Percentiles rank a stretch among this genome's conserved stretches.
phyloP scores from a whole-genome alignment of 2,329 filamentous ascomycete species.

The Trichoderma semiorbis region DNA sequence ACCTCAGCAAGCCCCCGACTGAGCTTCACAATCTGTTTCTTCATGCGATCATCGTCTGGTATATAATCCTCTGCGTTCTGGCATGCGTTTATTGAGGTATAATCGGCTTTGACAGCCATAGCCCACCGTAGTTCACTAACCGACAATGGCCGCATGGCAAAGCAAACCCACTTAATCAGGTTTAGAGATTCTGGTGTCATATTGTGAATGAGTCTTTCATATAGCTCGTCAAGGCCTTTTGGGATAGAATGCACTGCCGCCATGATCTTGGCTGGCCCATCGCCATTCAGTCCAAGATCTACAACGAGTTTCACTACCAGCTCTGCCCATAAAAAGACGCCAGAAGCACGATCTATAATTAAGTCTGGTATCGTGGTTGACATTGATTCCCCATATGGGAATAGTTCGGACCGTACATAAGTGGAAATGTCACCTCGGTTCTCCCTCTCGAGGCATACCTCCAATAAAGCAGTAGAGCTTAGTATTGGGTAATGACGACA shows the following conservation, averaged over 20 bases:
- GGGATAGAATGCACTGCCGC: conserved; percentile 23
- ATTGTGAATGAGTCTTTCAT: conserved; percentile 22
- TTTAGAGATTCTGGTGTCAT: conserved; percentile 24
- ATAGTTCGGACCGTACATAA: conserved; percentile 25
- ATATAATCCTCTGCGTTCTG: conserved; percentile 21
- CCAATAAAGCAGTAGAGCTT: conserved; percentile 18
- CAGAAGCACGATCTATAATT: conserved; percentile 28
- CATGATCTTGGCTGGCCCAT: conserved; percentile 21
- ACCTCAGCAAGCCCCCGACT: conserved; percentile 31
- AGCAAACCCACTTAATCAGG: conserved; percentile 35
- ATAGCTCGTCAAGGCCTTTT: conserved; percentile 26
- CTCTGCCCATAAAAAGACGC: conserved; percentile 37
- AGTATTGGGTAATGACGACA: conserved; percentile 33
- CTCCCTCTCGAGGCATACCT: conserved; percentile 31
- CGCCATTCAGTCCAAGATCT: conserved; percentile 15
- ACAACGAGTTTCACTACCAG: conserved; percentile 25
- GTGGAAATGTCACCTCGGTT: conserved; percentile 31
- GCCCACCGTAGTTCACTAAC: conserved; percentile 32
- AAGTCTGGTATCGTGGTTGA: neutral
- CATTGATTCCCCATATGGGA: neutral
- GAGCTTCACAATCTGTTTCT: conserved; percentile 23
- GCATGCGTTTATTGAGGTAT: conserved; percentile 23
- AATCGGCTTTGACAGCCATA: conserved; percentile 27
- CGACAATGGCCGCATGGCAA: conserved; percentile 27
- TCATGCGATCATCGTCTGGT: conserved; percentile 18